A percentile compares a stretch with the other conserved stretches of the same genome.
These are phyloP conservation scores for Aspergillus transmontanensis DNA, from an alignment of 2,329 filamentous ascomycete species.

Conservation along the genomic window DNA sequence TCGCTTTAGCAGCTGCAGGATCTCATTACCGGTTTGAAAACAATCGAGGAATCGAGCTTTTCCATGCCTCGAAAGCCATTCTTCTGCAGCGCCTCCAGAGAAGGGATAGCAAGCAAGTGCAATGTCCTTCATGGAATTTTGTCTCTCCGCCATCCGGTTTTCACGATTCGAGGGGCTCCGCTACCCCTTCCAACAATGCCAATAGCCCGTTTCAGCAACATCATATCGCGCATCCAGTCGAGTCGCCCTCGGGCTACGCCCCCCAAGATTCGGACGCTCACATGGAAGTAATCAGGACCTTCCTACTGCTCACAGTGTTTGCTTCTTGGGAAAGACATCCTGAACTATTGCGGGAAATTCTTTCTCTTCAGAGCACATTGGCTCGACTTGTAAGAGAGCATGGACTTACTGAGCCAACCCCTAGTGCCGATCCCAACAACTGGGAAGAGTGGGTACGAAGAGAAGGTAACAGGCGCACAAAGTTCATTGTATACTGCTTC, in stretches of 20 bases:
- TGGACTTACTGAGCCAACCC: conserved; percentile 43
- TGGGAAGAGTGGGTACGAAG: conserved; percentile 58
- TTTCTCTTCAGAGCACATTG: conserved; percentile 59
- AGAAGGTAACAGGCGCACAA: conserved; percentile 57
- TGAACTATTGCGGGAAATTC: conserved; percentile 58
- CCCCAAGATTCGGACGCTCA: conserved; percentile 49
- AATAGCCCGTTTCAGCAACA: conserved; percentile 49
- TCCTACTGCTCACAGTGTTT: conserved; percentile 59
- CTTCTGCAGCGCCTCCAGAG: conserved; percentile 55
- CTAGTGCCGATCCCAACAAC: conserved; percentile 45
- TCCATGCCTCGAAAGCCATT: conserved; percentile 59
- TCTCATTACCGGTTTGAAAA: conserved; percentile 54
- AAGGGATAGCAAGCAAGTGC: conserved; percentile 50
- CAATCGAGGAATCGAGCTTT: conserved; percentile 57
- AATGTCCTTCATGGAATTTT: conserved; percentile 46
- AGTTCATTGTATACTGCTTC: conserved; percentile 60
- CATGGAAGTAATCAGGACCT: conserved; percentile 54
- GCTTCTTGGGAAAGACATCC: conserved; percentile 63
- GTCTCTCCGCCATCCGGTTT: conserved; percentile 40
- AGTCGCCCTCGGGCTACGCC: conserved; percentile 34
- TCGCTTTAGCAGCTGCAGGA: conserved; percentile 55
- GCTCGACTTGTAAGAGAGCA: conserved; percentile 59
- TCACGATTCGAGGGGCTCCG: conserved; percentile 44
- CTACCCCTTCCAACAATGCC: conserved; percentile 44
- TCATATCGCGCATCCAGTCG: conserved; percentile 33